These are phyloP conservation scores for Chytriomyces confervae DNA, from an alignment of 192 early-diverging fungal species.

Conservation along the genomic window DNA sequence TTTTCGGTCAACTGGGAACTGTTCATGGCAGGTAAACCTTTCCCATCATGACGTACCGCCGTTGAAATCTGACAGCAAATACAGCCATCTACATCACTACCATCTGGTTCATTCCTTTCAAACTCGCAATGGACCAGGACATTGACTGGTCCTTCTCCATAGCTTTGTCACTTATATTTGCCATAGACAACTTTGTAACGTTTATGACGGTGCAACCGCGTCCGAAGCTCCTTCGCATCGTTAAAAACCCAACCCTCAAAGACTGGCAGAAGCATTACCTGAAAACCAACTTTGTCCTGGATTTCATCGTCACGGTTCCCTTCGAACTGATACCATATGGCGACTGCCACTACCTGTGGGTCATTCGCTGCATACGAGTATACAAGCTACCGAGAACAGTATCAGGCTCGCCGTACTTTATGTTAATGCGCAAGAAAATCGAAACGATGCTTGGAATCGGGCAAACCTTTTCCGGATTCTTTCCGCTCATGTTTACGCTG, in stretches of 20 bases:
- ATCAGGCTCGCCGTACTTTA: slow-evolving; percentile 3
- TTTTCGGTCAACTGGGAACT: too few species aligned
- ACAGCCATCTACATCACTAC: slow-evolving; percentile 20
- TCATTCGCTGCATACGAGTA: background rate
- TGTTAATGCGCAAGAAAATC: background rate
- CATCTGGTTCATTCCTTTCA: slow-evolving; percentile 25
- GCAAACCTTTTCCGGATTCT: slow-evolving; percentile 44
- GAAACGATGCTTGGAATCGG: slow-evolving; percentile 40
- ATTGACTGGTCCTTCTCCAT: slow-evolving; percentile 6
- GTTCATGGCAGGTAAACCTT: too few species aligned
- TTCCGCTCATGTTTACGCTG: slow-evolving; percentile 35
- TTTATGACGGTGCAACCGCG: slow-evolving; percentile 5
- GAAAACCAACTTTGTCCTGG: background rate
- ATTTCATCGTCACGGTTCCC: slow-evolving; percentile 20
- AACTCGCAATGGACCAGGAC: slow-evolving; percentile 9
- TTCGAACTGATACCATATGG: slow-evolving; percentile 18
- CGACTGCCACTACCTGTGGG: slow-evolving; percentile 5
- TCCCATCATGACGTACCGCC: too few species aligned
- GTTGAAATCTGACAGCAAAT: too few species aligned
- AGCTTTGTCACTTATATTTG: background rate
- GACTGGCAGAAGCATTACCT: slow-evolving; percentile 33
- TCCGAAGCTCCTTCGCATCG: slow-evolving; percentile 18
- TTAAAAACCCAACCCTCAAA: slow-evolving; percentile 14
- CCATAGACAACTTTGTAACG: slow-evolving; percentile 26
- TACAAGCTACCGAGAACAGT: slow-evolving; percentile 17